phyloP scores from a whole-genome alignment of 169 alveolate species.

The Eimeria tenella region DNA sequence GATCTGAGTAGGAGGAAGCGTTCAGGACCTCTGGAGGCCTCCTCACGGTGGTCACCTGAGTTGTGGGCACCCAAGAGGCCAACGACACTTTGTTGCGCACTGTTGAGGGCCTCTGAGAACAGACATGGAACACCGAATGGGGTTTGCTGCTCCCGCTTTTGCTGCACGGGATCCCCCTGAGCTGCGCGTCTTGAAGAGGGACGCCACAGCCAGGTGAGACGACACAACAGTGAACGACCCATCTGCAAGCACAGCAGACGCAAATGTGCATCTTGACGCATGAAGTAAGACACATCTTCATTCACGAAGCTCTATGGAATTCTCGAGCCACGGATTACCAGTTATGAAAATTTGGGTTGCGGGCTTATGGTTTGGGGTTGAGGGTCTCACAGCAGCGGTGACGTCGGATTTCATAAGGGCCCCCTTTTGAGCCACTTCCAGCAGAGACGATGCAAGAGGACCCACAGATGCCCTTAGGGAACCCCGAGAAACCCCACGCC shows the following conservation, averaged over 20 bases:
- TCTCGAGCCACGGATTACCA: no score
- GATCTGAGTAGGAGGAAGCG: neutral
- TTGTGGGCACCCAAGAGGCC: neutral
- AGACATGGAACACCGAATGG: neutral
- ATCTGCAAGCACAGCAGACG: conserved; percentile 3
- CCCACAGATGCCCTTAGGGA: neutral
- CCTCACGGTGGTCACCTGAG: neutral
- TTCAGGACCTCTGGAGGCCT: neutral
- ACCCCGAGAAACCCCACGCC: conserved; percentile 13
- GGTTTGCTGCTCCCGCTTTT: neutral
- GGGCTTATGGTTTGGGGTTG: neutral
- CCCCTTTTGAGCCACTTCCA: neutral
- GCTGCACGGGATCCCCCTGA: neutral
- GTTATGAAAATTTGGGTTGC: no score
- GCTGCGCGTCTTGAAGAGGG: neutral
- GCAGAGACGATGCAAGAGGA: neutral
- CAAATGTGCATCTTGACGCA: neutral
- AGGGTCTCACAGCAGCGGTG: conserved; percentile 16
- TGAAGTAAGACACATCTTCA: no score
- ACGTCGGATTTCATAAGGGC: neutral
- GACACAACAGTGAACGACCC: conserved; percentile 21
- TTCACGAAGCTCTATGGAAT: no score
- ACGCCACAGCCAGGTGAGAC: conserved; percentile 8
- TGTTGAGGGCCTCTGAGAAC: neutral
- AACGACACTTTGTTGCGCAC: conserved; percentile 4